A percentile compares a stretch with the other conserved stretches of the same genome.
These are phyloP conservation scores for Flaveria ramosissima DNA, from an alignment of 129 eudicot species.

Conservation along the genomic window DNA sequence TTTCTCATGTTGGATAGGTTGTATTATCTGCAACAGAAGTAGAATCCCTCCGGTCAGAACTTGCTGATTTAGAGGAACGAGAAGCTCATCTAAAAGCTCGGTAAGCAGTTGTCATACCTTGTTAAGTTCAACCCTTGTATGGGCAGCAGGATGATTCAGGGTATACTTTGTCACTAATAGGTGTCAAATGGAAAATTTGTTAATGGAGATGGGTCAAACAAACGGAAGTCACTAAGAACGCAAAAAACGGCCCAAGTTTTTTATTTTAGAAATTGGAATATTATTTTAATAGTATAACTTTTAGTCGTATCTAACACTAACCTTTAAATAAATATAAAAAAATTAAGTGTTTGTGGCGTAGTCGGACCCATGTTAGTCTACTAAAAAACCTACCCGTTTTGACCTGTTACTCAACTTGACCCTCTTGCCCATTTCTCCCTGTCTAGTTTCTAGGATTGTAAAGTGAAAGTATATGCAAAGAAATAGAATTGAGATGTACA, in stretches of 20 bases:
- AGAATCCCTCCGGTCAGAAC: conserved; percentile 81
- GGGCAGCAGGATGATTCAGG: neutral
- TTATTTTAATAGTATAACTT: neutral
- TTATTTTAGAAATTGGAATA: neutral
- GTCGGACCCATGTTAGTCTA: neutral
- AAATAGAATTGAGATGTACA: neutral
- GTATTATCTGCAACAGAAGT: conserved; percentile 70
- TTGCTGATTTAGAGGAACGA: conserved; percentile 74
- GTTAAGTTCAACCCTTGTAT: neutral
- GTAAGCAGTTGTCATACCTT: conserved; percentile 38
- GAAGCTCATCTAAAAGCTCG: conserved; percentile 84
- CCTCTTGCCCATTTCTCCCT: neutral
- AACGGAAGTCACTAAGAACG: neutral
- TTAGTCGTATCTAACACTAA: neutral
- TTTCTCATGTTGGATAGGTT: conserved; percentile 43
- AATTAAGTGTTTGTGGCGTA: neutral
- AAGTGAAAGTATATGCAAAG: neutral
- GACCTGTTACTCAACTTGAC: neutral
- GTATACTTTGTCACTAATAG: neutral
- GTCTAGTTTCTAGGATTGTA: neutral
- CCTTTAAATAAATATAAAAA: neutral
- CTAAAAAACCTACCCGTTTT: neutral
- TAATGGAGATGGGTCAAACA: neutral
- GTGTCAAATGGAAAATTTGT: neutral
- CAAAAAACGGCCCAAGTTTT: neutral